Evolutionary conservation across 306 rosid genomes (phyloP).

Genomic region (Vigna angularis): DNA sequence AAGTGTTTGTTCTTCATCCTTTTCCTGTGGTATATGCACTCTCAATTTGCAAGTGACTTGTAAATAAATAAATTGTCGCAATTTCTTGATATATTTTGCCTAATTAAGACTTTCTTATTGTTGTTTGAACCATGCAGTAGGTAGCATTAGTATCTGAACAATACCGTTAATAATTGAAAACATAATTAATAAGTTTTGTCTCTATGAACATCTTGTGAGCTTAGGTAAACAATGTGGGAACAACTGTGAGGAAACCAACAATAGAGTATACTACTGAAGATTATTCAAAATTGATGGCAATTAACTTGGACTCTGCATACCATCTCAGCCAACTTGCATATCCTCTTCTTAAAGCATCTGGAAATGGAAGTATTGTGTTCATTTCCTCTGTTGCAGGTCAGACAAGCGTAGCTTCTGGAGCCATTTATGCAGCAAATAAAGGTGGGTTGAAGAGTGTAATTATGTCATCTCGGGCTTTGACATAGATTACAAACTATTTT

Average conservation of each 20-base stretch:
- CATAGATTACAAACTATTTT: conserved; percentile 4
- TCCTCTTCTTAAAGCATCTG: conserved; percentile 85
- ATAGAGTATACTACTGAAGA: conserved; percentile 74
- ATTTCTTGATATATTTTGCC: not conserved
- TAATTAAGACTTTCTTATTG: not conserved
- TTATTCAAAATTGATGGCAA: conserved; percentile 56
- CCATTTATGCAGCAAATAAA: conserved; percentile 76
- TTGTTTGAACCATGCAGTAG: not conserved
- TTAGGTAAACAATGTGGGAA: conserved; percentile 87
- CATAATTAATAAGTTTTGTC: not conserved
- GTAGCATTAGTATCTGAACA: conserved; percentile 15
- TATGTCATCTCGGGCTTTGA: conserved; percentile 33
- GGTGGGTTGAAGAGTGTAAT: conserved; percentile 55
- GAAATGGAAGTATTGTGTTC: conserved; percentile 85
- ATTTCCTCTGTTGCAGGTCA: conserved; percentile 75
- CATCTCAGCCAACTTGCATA: conserved; percentile 74
- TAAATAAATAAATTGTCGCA: too few species aligned
- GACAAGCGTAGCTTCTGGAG: conserved; percentile 52
- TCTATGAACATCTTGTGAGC: conserved; percentile 36
- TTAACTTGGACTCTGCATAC: conserved; percentile 78
- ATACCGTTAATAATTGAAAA: not conserved
- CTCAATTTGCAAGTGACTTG: not conserved
- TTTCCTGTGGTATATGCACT: too few species aligned
- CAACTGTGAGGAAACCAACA: conserved; percentile 81
- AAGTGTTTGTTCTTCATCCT: too few species aligned